These are phyloP conservation scores for Chenopodium suecicum DNA, from an alignment of 148 eudicot genomes.

Conservation along the genomic window DNA sequence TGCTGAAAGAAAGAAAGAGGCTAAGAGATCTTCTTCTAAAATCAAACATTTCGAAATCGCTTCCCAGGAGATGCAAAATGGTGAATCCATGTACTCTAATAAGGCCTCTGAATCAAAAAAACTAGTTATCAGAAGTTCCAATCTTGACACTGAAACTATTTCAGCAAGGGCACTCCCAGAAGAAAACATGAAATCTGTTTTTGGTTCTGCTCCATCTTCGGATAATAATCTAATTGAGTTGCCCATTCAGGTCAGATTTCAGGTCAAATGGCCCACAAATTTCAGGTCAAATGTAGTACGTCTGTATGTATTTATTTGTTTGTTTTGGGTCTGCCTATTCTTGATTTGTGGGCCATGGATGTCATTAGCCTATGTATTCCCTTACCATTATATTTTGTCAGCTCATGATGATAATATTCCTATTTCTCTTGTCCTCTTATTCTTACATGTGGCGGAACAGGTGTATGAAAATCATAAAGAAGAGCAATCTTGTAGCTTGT, in stretches of 20 bases:
- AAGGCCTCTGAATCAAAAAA: conserved; percentile 18
- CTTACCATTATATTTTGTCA: neutral
- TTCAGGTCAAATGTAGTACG: neutral
- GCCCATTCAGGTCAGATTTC: conserved; percentile 35
- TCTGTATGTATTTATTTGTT: neutral
- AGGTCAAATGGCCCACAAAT: neutral
- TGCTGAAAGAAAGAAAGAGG: conserved; percentile 13
- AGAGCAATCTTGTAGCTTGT: conserved; percentile 31
- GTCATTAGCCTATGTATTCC: neutral
- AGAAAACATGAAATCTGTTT: conserved; percentile 21
- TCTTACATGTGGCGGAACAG: conserved; percentile 24
- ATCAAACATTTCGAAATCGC: conserved; percentile 17
- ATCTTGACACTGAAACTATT: conserved; percentile 22
- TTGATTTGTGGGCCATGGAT: neutral
- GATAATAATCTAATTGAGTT: conserved; percentile 28
- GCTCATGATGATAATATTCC: neutral
- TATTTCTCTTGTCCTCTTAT: conserved; percentile 3
- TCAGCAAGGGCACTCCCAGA: conserved; percentile 8
- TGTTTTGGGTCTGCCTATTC: neutral
- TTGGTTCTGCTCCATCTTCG: conserved; percentile 29
- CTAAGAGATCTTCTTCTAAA: conserved; percentile 27
- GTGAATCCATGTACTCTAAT: conserved; percentile 25
- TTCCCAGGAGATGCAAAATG: conserved; percentile 15
- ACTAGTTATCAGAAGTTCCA: conserved; percentile 15
- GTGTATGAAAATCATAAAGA: conserved; percentile 5